Evolutionary conservation across 345 rosid genomes (phyloP).

Genomic region (Ailanthus altissimus): DNA sequence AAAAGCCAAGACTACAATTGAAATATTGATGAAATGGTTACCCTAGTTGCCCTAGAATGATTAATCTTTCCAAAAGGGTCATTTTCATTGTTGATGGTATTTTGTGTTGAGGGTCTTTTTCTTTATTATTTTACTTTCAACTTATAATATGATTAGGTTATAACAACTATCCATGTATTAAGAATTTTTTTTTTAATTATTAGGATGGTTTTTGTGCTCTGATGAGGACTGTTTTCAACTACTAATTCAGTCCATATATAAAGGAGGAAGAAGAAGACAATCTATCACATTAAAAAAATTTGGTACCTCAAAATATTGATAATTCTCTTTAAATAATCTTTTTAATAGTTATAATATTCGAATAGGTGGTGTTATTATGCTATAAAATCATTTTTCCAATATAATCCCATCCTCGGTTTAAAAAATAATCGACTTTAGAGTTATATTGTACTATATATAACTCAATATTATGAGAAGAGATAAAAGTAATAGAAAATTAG

Average conservation of each 20-base stretch:
- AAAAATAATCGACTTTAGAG: too few relatives aligned
- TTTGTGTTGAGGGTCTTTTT: background rate
- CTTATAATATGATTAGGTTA: constrained; percentile 10
- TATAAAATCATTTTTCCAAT: too few relatives aligned
- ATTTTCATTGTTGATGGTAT: background rate
- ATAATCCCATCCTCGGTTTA: too few relatives aligned
- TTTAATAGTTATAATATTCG: too few relatives aligned
- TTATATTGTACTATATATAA: too few relatives aligned
- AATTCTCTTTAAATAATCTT: too few relatives aligned
- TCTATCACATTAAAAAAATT: background rate
- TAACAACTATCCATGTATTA: background rate
- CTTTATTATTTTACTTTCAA: background rate
- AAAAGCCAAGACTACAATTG: background rate
- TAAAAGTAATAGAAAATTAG: too few relatives aligned
- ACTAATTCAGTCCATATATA: background rate
- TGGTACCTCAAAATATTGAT: background rate
- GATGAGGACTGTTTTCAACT: constrained; percentile 13
- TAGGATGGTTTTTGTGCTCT: too few relatives aligned
- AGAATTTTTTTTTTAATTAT: background rate
- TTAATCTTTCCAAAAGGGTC: constrained; percentile 24
- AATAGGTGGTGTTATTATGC: too few relatives aligned
- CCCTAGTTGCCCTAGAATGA: constrained; percentile 15
- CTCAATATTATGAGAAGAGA: too few relatives aligned
- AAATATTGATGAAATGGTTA: background rate
- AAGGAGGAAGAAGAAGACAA: background rate